Conservation (phyloP, 257 asterid species). For the Nicotiana undulata region DNA sequence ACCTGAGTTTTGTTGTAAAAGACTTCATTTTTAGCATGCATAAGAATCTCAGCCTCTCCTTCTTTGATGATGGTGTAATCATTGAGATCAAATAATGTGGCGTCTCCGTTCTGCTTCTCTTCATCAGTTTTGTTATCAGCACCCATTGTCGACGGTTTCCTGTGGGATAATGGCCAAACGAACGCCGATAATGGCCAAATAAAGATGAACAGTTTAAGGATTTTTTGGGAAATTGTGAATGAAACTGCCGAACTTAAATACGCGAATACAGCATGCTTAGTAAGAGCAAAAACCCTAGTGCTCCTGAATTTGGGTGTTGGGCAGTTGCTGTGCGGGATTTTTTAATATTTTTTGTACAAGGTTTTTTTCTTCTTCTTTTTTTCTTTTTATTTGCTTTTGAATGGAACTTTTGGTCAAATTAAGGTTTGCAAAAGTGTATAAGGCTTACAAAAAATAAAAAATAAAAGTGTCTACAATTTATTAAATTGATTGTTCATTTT, state of each 20-base stretch:
- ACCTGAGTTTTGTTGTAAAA: slow-evolving; percentile 95
- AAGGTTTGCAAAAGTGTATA: too few species aligned
- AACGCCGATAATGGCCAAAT: neutral
- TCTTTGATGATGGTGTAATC: slow-evolving; percentile 68
- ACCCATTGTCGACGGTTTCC: slow-evolving; percentile 26
- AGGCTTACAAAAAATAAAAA: too few species aligned
- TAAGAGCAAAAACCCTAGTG: neutral
- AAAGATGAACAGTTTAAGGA: neutral
- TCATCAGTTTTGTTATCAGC: slow-evolving; percentile 34
- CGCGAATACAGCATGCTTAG: neutral
- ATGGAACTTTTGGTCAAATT: too few species aligned
- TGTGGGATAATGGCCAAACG: neutral
- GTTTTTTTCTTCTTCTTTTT: neutral
- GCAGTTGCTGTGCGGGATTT: neutral
- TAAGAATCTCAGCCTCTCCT: slow-evolving; percentile 93
- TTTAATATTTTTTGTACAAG: neutral
- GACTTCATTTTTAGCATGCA: slow-evolving; percentile 85
- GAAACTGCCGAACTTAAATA: neutral
- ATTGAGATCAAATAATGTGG: slow-evolving; percentile 47
- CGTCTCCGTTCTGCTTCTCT: slow-evolving; percentile 22
- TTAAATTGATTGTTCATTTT: neutral
- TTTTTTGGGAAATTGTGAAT: neutral
- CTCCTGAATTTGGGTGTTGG: neutral
- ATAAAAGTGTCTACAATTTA: neutral
- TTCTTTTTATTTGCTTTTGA: too few species aligned